A percentile compares a stretch with the other conserved stretches of the same genome.
Evolutionary conservation across 177 flowering plant genomes (phyloP).

Genomic region (Vitis hybrid): DNA sequence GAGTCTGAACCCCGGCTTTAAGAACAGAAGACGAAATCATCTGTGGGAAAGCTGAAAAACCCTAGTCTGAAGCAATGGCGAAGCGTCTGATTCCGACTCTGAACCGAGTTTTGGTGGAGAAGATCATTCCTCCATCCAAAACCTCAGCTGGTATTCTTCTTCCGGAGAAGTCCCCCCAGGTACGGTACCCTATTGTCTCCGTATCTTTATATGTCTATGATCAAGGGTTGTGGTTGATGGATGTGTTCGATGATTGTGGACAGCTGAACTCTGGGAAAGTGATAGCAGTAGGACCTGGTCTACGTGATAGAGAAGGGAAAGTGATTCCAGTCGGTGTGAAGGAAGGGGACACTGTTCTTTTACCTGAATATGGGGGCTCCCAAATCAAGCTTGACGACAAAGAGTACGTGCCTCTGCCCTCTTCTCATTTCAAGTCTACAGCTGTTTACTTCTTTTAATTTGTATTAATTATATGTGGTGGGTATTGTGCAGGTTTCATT

Average conservation of each 20-base stretch:
- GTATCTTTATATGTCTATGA: neutral
- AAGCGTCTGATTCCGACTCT: constrained; percentile 61
- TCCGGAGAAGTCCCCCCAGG: constrained; percentile 63
- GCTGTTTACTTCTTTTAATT: neutral
- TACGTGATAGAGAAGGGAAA: constrained; percentile 43
- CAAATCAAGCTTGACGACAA: constrained; percentile 66
- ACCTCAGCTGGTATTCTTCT: constrained; percentile 63
- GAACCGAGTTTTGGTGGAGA: constrained; percentile 68
- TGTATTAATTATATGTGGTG: neutral
- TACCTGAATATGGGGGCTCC: constrained; percentile 80
- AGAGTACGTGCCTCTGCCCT: constrained; percentile 32
- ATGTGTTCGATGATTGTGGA: too few relatives aligned
- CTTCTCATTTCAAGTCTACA: neutral
- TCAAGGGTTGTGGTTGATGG: too few relatives aligned
- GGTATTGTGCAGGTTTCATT: constrained; percentile 34
- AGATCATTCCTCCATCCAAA: constrained; percentile 59
- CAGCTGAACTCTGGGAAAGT: constrained; percentile 78
- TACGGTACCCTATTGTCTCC: constrained; percentile 7
- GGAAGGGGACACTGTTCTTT: constrained; percentile 75
- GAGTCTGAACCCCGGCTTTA: neutral
- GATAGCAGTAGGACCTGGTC: constrained; percentile 73
- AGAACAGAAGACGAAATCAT: too few relatives aligned
- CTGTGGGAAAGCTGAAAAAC: too few relatives aligned
- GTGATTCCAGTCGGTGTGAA: constrained; percentile 53
- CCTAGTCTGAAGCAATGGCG: constrained; percentile 33